Conservation (phyloP, 805 yeast genomes). For the Ogataea ganodermae region DNA sequence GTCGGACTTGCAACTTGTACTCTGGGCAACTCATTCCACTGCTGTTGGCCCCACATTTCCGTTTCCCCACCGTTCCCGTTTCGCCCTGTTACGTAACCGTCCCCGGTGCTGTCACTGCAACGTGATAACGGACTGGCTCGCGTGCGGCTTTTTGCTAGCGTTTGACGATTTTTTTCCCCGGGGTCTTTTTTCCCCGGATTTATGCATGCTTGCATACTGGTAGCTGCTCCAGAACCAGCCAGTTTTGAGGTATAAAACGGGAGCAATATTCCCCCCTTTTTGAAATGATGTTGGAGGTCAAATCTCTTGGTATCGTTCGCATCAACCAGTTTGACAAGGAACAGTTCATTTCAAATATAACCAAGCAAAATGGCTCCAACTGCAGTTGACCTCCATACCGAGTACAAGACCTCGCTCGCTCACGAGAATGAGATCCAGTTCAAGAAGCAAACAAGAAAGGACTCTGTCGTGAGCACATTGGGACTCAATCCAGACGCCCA, state of each 20-base stretch:
- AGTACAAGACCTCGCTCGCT: constrained; percentile 29
- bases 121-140: not conserved
- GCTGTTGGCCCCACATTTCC: not conserved
- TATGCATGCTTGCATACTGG: not conserved
- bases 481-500: constrained; percentile 61
- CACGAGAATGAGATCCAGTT: constrained; percentile 26
- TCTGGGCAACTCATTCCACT: no score
- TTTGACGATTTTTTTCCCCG: not conserved
- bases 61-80: not conserved
- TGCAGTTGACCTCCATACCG: constrained; percentile 39
- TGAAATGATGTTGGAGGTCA: not conserved
- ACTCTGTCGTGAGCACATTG: constrained; percentile 36
- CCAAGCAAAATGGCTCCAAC: constrained; percentile 40
- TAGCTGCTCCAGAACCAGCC: not conserved
- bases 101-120: not conserved
- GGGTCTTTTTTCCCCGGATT: constrained; percentile 8
- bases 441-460: constrained; percentile 30
- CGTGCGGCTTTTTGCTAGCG: constrained; percentile 2
- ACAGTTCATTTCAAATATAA: not conserved
- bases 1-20: no score
- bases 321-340: not conserved
- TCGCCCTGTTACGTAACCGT: no score
- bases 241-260: constrained; percentile 1
- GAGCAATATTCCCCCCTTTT: not conserved
- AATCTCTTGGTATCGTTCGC: not conserved